These are phyloP conservation scores for Rhodomyrtus psidioides DNA, from an alignment of 441 rosid genomes.

Conservation along the genomic window DNA sequence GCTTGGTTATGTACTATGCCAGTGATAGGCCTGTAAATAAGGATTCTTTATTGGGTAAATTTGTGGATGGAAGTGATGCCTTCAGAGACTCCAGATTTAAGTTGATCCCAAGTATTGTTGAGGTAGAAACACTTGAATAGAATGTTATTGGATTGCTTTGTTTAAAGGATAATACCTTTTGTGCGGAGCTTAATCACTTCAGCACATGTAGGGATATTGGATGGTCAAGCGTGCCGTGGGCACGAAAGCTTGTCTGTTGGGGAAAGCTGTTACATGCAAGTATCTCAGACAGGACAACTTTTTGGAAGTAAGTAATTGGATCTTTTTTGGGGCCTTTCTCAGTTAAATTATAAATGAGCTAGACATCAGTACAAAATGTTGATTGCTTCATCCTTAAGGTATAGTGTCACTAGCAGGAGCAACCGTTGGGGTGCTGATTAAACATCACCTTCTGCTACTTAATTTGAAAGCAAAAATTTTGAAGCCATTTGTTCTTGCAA, in stretches of 20 bases:
- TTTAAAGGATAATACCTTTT: background rate
- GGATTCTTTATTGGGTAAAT: slow-evolving; percentile 63
- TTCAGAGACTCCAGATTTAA: slow-evolving; percentile 85
- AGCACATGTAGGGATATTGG: slow-evolving; percentile 67
- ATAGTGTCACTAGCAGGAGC: background rate
- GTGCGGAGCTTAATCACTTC: background rate
- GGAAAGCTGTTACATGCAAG: slow-evolving; percentile 96
- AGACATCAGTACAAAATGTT: background rate
- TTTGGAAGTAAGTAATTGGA: slow-evolving; percentile 51
- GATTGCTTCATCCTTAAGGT: background rate
- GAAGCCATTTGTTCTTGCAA: background rate
- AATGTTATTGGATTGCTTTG: background rate
- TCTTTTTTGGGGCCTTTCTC: background rate
- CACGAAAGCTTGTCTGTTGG: slow-evolving; percentile 85
- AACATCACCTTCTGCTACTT: background rate
- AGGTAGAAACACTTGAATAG: slow-evolving; percentile 22
- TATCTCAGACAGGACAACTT: slow-evolving; percentile 91
- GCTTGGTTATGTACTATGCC: slow-evolving; percentile 77
- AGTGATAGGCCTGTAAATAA: slow-evolving; percentile 68
- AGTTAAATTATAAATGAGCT: background rate
- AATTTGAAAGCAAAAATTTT: background rate
- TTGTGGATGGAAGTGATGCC: slow-evolving; percentile 64
- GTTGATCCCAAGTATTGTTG: slow-evolving; percentile 79
- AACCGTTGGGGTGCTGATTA: background rate
- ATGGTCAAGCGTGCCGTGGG: slow-evolving; percentile 98